A percentile compares a stretch with the other conserved stretches of the same genome.
These are phyloP conservation scores for Colletotrichum siamense DNA, from an alignment of 2,329 filamentous ascomycete species.

Conservation along the genomic window DNA sequence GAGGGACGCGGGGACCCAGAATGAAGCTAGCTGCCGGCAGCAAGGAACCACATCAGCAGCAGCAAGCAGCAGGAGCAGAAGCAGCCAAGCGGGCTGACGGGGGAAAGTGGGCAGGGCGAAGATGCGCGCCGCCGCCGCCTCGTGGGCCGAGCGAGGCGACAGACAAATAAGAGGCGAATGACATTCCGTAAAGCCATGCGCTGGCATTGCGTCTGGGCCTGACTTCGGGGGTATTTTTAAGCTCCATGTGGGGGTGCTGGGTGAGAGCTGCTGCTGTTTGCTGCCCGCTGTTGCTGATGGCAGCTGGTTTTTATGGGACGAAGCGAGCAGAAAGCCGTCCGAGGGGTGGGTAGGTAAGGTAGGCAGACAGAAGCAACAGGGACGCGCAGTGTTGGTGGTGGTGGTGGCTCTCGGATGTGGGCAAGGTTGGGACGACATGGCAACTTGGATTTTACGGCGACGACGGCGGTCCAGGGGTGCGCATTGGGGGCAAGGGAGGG, in stretches of 20 bases:
- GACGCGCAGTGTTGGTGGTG: not conserved
- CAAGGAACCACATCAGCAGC: not conserved
- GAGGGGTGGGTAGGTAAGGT: not conserved
- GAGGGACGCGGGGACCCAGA: not conserved
- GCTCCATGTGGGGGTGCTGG: not conserved
- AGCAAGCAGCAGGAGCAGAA: not conserved
- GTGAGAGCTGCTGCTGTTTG: not conserved
- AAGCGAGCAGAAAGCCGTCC: not conserved
- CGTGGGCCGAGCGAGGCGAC: conserved; percentile 1
- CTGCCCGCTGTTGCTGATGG: not conserved
- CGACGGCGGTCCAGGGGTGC: not conserved
- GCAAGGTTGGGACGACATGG: not conserved
- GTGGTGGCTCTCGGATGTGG: not conserved
- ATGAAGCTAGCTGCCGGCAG: not conserved
- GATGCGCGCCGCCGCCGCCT: not conserved
- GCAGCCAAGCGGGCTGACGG: not conserved
- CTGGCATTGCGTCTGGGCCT: conserved; percentile 3
- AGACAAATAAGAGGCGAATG: not conserved
- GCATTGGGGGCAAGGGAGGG: not conserved
- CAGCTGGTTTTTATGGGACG: not conserved
- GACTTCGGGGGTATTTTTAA: not conserved
- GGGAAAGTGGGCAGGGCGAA: not conserved
- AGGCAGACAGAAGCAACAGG: not conserved
- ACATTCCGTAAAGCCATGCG: not conserved
- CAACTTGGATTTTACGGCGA: not conserved